These are phyloP conservation scores for Apiosordaria backusii DNA, from an alignment of 495 filamentous ascomycete species.

Conservation along the genomic window DNA sequence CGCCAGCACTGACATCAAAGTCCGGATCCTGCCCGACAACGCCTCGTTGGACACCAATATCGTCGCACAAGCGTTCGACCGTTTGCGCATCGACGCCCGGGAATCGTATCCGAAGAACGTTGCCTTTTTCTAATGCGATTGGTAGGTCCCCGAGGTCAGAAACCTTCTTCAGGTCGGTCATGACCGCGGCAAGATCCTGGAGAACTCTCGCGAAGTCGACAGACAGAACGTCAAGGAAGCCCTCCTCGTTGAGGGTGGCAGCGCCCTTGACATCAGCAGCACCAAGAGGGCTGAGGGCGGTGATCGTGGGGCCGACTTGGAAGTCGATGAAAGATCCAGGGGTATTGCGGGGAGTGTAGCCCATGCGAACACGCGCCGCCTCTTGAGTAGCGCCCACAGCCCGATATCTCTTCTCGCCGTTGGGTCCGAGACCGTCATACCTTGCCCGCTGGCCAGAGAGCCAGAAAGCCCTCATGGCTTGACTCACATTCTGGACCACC, in stretches of 20 bases:
- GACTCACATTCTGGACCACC: constrained; percentile 90
- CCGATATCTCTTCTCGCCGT: constrained; percentile 75
- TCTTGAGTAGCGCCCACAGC: constrained; percentile 66
- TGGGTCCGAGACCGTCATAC: constrained; percentile 67
- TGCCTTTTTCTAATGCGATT: constrained; percentile 60
- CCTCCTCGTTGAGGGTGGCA: constrained; percentile 66
- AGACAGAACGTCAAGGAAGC: constrained; percentile 78
- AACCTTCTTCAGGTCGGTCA: constrained; percentile 77
- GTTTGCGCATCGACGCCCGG: constrained; percentile 83
- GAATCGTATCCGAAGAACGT: constrained; percentile 73
- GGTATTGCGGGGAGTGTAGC: constrained; percentile 47
- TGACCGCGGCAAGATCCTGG: constrained; percentile 72
- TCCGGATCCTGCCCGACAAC: constrained; percentile 74
- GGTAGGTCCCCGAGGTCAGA: constrained; percentile 77
- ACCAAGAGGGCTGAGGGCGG: constrained; percentile 65
- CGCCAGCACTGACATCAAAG: constrained; percentile 59
- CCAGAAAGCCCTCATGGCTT: constrained; percentile 84
- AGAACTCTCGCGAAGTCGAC: constrained; percentile 85
- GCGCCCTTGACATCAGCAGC: constrained; percentile 32
- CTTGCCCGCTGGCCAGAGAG: constrained; percentile 81
- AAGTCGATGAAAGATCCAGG: constrained; percentile 84
- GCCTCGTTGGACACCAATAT: constrained; percentile 76
- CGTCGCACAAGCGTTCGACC: constrained; percentile 79
- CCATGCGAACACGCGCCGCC: constrained; percentile 60
- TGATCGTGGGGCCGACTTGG: constrained; percentile 79